phyloP scores from a whole-genome alignment of 1,139 yeast genomes.

The Magnusiomyces fungicola region DNA sequence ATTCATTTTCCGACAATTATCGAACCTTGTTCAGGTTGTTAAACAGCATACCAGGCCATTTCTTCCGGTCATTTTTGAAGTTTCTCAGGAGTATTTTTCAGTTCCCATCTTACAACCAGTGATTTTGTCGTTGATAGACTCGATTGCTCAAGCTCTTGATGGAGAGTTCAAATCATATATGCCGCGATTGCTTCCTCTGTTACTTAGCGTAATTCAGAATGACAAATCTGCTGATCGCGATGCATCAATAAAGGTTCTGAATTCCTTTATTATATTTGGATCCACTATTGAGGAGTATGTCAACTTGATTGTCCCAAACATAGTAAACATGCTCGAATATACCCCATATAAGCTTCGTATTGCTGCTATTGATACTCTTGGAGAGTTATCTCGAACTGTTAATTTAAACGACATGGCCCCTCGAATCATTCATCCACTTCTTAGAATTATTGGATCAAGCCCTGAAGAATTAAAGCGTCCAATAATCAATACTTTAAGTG shows the following conservation, averaged over 20 bases:
- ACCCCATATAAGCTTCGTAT: slow-evolving; percentile 52
- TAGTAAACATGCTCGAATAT: slow-evolving; percentile 60
- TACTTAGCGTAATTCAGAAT: slow-evolving; percentile 70
- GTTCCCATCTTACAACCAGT: slow-evolving; percentile 66
- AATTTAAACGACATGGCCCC: slow-evolving; percentile 84
- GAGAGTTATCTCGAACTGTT: slow-evolving; percentile 68
- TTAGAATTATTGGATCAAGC: slow-evolving; percentile 51
- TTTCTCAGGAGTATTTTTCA: slow-evolving; percentile 68
- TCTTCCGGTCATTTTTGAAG: slow-evolving; percentile 66
- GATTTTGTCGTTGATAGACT: slow-evolving; percentile 72
- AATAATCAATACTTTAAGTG: slow-evolving; percentile 73
- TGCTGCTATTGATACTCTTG: slow-evolving; percentile 79
- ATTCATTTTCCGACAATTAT: slow-evolving; percentile 82
- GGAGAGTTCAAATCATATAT: slow-evolving; percentile 86
- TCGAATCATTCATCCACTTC: slow-evolving; percentile 77
- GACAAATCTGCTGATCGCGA: slow-evolving; percentile 57
- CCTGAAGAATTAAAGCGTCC: slow-evolving; percentile 59
- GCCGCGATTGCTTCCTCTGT: slow-evolving; percentile 67
- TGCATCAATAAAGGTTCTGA: slow-evolving; percentile 69
- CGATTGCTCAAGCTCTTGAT: slow-evolving; percentile 77
- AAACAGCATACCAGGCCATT: slow-evolving; percentile 86
- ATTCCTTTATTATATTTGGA: slow-evolving; percentile 85
- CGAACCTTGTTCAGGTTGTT: slow-evolving; percentile 72
- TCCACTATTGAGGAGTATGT: slow-evolving; percentile 81
- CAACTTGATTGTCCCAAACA: slow-evolving; percentile 76